Base-by-base conservation (phyloP, 148 eudicot genomes). In the Nyssa sinensis region DNA sequence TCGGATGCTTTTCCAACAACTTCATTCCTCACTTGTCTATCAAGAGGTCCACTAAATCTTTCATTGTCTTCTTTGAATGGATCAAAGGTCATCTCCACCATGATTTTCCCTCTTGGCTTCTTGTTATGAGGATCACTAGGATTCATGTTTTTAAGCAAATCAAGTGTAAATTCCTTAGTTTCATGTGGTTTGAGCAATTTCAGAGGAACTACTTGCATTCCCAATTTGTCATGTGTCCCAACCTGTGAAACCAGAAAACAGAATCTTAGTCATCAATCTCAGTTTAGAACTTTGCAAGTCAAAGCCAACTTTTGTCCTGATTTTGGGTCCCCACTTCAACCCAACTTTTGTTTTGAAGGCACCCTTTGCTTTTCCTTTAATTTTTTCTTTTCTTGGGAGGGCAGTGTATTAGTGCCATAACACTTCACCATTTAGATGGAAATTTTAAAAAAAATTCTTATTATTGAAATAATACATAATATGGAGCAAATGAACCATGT, bases 151-250 rank as follows among this genome's bases (percentile, higher is more conserved):
- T 91, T 80, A 14, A 83, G 77, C 81, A 94, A 81, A 78, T 88
- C 85, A 16, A 94, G 81, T 1, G 88, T 84, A 32, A 91, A 83
- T 23, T 69, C 78, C 78, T 82, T 85, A 31, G 82, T 75, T 77
- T 88, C 90, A 41, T 88, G 61, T 69, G 93, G 91, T 21, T 47
- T 77, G 57, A 94, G 89, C 57, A 37, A 58, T 39, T 84, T 91
- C 77, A 91, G 71, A 9, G 91, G 89, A 74, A 89, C 78, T 41
- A 83, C 77, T 84, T 89, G 97, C 90, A 89, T 90, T 58, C 98
- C 98, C 58, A 94, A 53, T 53, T 79, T 91, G 80, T 94, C 98
- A 83, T 91, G 86, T 66, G 79, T 78, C 57, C 92, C 92, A 53
- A 94, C 80, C 98, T 94, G 72, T 66, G 73, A 63, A 64, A 9